Conservation (phyloP, 1,284 basidiomycete species). For the Phellinidium pouzarii region DNA sequence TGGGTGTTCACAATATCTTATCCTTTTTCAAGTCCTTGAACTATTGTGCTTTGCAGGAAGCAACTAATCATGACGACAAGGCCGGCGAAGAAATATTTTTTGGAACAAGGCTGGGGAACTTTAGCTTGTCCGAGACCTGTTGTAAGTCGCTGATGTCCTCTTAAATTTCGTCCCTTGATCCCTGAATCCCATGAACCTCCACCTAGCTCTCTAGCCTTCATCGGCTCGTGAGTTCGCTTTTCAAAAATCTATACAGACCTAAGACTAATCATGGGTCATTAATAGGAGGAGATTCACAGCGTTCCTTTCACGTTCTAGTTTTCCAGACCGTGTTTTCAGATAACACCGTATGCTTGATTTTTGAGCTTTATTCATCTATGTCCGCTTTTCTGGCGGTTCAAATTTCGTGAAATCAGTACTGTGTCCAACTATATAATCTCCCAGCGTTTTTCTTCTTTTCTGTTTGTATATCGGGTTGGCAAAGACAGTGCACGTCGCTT, state of each 20-base stretch:
- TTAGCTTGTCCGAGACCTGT: slow-evolving; percentile 12
- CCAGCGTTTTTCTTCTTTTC: too few species aligned
- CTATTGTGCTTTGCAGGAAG: background rate
- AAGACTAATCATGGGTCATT: background rate
- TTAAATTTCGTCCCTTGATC: background rate
- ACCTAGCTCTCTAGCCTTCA: slow-evolving; percentile 7
- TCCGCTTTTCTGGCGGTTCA: too few species aligned
- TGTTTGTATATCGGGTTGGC: too few species aligned
- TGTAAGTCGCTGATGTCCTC: slow-evolving; percentile 6
- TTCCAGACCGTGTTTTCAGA: background rate
- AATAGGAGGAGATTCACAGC: slow-evolving; percentile 6
- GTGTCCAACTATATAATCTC: too few species aligned
- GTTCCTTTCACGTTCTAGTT: background rate
- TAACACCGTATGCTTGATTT: background rate
- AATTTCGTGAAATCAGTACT: too few species aligned
- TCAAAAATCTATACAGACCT: background rate
- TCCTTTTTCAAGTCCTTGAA: background rate
- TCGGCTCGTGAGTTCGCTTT: slow-evolving; percentile 8
- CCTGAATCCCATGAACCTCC: background rate
- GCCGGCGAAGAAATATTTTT: slow-evolving; percentile 5
- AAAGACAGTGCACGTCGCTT: too few species aligned
- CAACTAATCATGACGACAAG: slow-evolving; percentile 2
- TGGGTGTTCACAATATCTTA: background rate
- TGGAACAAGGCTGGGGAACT: background rate
- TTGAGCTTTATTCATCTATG: background rate